Conservation (phyloP, 2,329 filamentous ascomycete species). For the Aspergillus pseudoviridinutans region DNA sequence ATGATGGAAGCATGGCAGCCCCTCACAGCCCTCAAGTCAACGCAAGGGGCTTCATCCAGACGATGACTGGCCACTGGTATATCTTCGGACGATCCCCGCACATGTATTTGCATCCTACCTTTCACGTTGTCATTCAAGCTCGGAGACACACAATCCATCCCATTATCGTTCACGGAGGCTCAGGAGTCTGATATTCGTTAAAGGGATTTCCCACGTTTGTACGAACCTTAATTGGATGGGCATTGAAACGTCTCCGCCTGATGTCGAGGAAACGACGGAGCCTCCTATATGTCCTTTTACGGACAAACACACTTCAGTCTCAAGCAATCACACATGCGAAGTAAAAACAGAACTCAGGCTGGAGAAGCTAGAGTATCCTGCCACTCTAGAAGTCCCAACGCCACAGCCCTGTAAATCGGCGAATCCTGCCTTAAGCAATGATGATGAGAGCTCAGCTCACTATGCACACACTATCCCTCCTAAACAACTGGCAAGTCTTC, state of each 20-base stretch:
- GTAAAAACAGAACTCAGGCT: slow-evolving; percentile 13
- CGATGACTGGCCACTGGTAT: neutral
- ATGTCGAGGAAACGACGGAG: slow-evolving; percentile 42
- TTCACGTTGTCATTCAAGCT: neutral
- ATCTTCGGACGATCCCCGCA: neutral
- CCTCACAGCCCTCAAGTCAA: slow-evolving; percentile 9
- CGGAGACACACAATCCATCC: neutral
- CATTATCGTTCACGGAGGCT: neutral
- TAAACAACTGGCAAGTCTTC: slow-evolving; percentile 14
- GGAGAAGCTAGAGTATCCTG: slow-evolving; percentile 14
- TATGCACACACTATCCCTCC: slow-evolving; percentile 24
- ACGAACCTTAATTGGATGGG: slow-evolving; percentile 33
- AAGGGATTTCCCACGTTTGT: slow-evolving; percentile 4
- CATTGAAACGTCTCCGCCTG: slow-evolving; percentile 33
- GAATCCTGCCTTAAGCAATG: neutral
- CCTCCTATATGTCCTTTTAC: slow-evolving; percentile 36
- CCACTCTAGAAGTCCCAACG: neutral
- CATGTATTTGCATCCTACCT: neutral
- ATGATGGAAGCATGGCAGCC: slow-evolving; percentile 9
- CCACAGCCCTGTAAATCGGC: neutral
- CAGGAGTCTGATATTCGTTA: neutral
- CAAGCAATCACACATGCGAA: slow-evolving; percentile 16
- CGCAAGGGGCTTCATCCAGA: neutral
- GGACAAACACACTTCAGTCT: slow-evolving; percentile 19
- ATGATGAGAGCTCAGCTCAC: slow-evolving; percentile 10